Conservation (phyloP, 805 yeast genomes). For the Wickerhamiella alocasiicola region DNA sequence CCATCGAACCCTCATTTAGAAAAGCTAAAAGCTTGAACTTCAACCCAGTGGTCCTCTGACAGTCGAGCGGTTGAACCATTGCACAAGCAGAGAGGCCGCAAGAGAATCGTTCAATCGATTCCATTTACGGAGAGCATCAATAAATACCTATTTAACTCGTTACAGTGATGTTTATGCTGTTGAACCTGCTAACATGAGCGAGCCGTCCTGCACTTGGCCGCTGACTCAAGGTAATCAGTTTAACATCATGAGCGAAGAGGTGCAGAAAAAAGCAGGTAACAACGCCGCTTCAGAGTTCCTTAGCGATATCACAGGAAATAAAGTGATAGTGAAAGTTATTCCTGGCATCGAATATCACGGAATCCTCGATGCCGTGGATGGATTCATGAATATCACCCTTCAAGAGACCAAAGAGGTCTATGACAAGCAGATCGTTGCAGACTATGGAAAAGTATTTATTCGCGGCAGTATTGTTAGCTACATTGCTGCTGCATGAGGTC, state of each 20-base stretch:
- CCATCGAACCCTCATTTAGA: too few relatives aligned
- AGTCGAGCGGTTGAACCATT: too few relatives aligned
- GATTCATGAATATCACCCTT: slow-evolving; percentile 89
- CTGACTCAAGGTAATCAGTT: too few relatives aligned
- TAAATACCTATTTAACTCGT: too few relatives aligned
- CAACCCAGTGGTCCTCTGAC: too few relatives aligned
- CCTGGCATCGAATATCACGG: slow-evolving; percentile 82
- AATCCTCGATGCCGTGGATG: slow-evolving; percentile 76
- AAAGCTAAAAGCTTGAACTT: too few relatives aligned
- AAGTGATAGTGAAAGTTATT: slow-evolving; percentile 70
- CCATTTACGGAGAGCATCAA: too few relatives aligned
- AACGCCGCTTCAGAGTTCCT: slow-evolving; percentile 37
- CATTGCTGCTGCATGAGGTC: slow-evolving; percentile 23
- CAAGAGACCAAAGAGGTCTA: slow-evolving; percentile 61
- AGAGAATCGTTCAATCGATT: too few relatives aligned
- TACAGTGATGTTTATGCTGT: too few relatives aligned
- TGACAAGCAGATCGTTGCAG: slow-evolving; percentile 36
- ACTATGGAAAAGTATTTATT: slow-evolving; percentile 68
- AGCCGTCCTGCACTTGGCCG: too few relatives aligned
- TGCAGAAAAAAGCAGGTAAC: slow-evolving; percentile 16
- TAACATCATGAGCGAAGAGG: slow-evolving; percentile 8
- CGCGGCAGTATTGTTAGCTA: slow-evolving; percentile 57
- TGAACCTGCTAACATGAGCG: too few relatives aligned
- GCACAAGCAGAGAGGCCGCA: too few relatives aligned
- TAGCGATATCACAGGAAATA: slow-evolving; percentile 62